Percentiles rank a stretch among this genome's conserved stretches.
phyloP scores from a whole-genome alignment of 2,329 filamentous ascomycete genomes.

The Curvularia eragrostidis region DNA sequence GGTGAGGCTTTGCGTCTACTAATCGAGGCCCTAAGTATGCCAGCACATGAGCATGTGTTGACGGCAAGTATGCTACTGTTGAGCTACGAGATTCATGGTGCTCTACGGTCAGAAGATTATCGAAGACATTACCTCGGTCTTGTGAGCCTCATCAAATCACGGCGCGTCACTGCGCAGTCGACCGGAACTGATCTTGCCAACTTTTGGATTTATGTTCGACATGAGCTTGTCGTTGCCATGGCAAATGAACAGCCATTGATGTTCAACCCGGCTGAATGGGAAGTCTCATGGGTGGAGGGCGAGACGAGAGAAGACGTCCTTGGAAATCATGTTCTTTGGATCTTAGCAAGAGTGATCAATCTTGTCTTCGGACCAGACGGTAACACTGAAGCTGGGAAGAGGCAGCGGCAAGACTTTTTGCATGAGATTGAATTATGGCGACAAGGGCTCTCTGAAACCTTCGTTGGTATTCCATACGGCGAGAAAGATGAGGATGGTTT shows the following conservation, averaged over 20 bases:
- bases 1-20: conserved; percentile 39
- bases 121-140: conserved; percentile 42
- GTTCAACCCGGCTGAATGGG: conserved; percentile 42
- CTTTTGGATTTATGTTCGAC: conserved; percentile 47
- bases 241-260: conserved; percentile 39
- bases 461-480: conserved; percentile 43
- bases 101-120: conserved; percentile 38
- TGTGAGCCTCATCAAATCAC: conserved; percentile 39
- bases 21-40: conserved; percentile 37
- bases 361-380: conserved; percentile 36
- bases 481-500: conserved; percentile 43
- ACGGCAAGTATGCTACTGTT: conserved; percentile 45
- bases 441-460: conserved; percentile 34
- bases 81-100: conserved; percentile 43
- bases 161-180: conserved; percentile 38
- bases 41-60: conserved; percentile 37
- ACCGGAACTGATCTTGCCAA: conserved; percentile 41
- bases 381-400: conserved; percentile 18
- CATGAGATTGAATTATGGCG: conserved; percentile 41
- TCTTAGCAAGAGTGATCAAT: conserved; percentile 41
- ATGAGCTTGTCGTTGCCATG: conserved; percentile 44
- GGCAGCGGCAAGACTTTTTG: conserved; percentile 32
- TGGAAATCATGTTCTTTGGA: conserved; percentile 43
- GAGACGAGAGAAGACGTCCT: conserved; percentile 45
- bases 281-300: conserved; percentile 35